Base-by-base conservation (phyloP, 148 eudicot genomes). In the Mesembryanthemum crystallinum region DNA sequence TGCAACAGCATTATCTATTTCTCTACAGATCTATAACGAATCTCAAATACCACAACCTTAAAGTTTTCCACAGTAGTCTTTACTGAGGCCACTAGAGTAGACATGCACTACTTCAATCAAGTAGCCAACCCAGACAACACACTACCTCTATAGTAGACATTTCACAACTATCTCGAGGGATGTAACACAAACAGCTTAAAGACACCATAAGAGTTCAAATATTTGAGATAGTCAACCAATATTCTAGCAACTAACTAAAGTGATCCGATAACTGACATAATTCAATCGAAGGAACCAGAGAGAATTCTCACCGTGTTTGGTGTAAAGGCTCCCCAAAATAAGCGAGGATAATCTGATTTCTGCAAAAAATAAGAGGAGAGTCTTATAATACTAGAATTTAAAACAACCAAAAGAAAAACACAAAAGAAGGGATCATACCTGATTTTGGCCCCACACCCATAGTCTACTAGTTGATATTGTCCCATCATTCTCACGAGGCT, bases 361-460 rank as follows among this genome's bases (percentile, higher is more conserved):
- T 95, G 91, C 27, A 52, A 69, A 13, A 58, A 76, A 75, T 69
- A 65, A 12, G 73, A 45, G 54, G 64, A 80, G 73, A 64, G 45
- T 67, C 25, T 65, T 39, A 32, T 35, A 57, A 54, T 15, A 10
- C 21, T 8, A 54, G 47, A 28, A 23, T 73, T 17, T 65, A 69
- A 17, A 27, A 30, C 68, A 10, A 35, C 60, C 28, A 73, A 27
- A 59, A 32, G 70, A 74, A 14, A 9, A 24, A 69, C 18, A 61
- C 2, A 82, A 66, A 47, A 47, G 52, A 61, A 69, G 37, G 30
- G 65, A 14, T 2, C 15, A 45, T 49, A 96, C 99, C 94, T 96
- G 99, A 83, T 96, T 96, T 80, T 96, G 97, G 73, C 99, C 99
- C 99, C 99, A 96, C 76, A 96, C 93, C 99, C 99, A 96, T 67